Evolutionary conservation across 2,329 filamentous ascomycete genomes (phyloP).

Genomic region (Verruconis gallopava): DNA sequence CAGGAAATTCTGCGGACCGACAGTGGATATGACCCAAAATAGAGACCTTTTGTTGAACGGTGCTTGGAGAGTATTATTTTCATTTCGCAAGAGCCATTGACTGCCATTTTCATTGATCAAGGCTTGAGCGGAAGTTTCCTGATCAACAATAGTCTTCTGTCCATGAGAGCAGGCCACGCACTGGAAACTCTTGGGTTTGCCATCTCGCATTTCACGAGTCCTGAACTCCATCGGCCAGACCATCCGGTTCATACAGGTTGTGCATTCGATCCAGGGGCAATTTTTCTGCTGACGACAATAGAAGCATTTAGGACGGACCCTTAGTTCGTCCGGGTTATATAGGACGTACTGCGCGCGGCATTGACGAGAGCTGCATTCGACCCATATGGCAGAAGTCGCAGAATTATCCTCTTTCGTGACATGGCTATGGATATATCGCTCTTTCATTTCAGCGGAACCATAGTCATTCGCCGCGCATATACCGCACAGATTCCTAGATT

Average conservation of each 20-base stretch:
- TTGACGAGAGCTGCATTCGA: conserved; percentile 31
- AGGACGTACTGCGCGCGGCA: conserved; percentile 40
- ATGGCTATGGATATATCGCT: conserved; percentile 11
- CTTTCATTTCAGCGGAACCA: conserved; percentile 15
- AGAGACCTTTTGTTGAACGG: neutral
- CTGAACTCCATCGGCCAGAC: conserved; percentile 37
- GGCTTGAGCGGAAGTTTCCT: conserved; percentile 25
- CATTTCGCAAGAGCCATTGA: conserved; percentile 33
- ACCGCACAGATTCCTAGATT: conserved; percentile 27
- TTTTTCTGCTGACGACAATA: conserved; percentile 29
- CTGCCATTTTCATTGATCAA: conserved; percentile 30
- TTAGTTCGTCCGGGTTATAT: conserved; percentile 31
- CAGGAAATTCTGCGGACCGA: neutral
- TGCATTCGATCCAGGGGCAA: conserved; percentile 34
- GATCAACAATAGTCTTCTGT: conserved; percentile 24
- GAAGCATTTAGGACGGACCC: conserved; percentile 35
- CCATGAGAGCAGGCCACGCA: conserved; percentile 31
- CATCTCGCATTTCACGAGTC: conserved; percentile 18
- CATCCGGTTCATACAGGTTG: conserved; percentile 31
- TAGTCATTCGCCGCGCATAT: conserved; percentile 22
- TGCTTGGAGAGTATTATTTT: conserved; percentile 26
- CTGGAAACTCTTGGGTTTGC: conserved; percentile 21
- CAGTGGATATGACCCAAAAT: neutral
- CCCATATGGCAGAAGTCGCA: conserved; percentile 29
- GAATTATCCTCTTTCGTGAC: conserved; percentile 23